Evolutionary conservation across 495 filamentous ascomycete genomes (phyloP).

Genomic region (Pseudevernia furfuracea): DNA sequence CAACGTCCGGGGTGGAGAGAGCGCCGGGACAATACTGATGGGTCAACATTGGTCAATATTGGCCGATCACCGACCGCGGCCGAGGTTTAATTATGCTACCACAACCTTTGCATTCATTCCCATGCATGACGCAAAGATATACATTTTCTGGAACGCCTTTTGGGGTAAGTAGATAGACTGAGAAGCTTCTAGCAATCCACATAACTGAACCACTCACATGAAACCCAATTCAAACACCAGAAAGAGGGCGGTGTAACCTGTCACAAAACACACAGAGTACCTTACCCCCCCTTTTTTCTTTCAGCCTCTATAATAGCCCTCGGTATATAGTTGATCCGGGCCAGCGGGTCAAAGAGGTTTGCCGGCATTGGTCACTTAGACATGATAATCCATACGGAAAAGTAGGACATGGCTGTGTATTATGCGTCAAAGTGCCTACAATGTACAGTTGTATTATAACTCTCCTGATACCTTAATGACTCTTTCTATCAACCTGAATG

Average conservation of each 20-base stretch:
- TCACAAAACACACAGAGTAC: neutral
- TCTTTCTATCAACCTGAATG: constrained; percentile 10
- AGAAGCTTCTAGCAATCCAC: constrained; percentile 7
- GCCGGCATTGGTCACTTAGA: neutral
- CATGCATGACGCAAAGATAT: neutral
- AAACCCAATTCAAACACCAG: neutral
- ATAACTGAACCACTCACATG: neutral
- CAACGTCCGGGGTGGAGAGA: constrained; percentile 22
- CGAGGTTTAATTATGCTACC: neutral
- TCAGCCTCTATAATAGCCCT: neutral
- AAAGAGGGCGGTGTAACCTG: neutral
- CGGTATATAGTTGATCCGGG: constrained; percentile 1
- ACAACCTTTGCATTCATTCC: neutral
- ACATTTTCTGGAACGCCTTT: neutral
- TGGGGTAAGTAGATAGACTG: neutral
- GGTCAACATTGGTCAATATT: neutral
- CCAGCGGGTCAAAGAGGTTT: neutral
- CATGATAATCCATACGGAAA: neutral
- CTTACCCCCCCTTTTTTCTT: neutral
- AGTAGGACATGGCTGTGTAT: neutral
- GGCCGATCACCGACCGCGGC: neutral
- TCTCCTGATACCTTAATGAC: constrained; percentile 6
- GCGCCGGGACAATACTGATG: constrained; percentile 26
- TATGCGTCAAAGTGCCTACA: neutral
- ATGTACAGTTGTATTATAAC: constrained; percentile 10